Evolutionary conservation across 2,329 filamentous ascomycete species (phyloP).

Genomic region (Stromatinia cepivora): DNA sequence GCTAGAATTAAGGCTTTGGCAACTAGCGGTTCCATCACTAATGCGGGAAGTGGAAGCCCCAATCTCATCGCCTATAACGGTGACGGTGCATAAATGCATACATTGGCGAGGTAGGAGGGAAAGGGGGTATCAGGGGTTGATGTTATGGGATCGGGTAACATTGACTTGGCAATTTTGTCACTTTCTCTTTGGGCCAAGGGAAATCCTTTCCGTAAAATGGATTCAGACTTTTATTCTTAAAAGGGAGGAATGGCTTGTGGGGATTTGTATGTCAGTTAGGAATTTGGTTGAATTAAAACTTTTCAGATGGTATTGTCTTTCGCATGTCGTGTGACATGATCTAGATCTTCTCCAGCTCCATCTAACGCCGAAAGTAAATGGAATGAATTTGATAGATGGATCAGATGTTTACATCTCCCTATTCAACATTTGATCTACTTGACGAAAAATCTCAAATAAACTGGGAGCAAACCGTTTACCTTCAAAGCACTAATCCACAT

Average conservation of each 20-base stretch:
- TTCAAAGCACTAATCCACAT: too few relatives aligned
- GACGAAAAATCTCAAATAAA: too few relatives aligned
- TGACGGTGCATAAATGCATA: conserved; percentile 41
- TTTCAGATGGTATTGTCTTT: neutral
- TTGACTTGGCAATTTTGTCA: neutral
- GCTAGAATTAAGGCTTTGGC: conserved; percentile 43
- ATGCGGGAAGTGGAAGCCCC: conserved; percentile 45
- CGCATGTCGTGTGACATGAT: neutral
- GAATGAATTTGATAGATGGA: too few relatives aligned
- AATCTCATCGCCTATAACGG: conserved; percentile 60
- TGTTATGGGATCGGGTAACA: neutral
- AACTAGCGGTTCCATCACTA: conserved; percentile 45
- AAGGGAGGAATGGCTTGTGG: neutral
- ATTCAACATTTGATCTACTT: too few relatives aligned
- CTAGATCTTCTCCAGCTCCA: too few relatives aligned
- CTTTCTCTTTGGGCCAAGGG: neutral
- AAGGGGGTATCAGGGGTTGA: neutral
- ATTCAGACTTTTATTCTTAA: neutral
- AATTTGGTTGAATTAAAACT: neutral
- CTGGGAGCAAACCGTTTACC: too few relatives aligned
- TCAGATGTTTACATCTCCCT: too few relatives aligned
- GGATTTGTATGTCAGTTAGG: neutral
- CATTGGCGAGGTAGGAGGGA: neutral
- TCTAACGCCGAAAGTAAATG: too few relatives aligned
- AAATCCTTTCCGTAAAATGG: neutral